Evolutionary conservation across 1,139 yeast species (phyloP).

Genomic region (Yamadazyma dushanensis): DNA sequence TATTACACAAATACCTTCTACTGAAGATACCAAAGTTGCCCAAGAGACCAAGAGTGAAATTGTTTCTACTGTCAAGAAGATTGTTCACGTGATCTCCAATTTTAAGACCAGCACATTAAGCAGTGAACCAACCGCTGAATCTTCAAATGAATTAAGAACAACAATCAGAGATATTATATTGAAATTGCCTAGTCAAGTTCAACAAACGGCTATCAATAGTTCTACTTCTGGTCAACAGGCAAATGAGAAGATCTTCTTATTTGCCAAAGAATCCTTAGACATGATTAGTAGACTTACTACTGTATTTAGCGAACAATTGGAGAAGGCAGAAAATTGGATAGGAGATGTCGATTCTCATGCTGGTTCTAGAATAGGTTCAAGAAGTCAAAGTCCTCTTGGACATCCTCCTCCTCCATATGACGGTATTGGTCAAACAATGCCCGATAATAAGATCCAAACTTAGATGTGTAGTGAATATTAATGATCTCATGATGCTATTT

Average conservation of each 20-base stretch:
- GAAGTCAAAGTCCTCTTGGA: slow-evolving; percentile 8
- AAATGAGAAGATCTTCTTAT: slow-evolving; percentile 67
- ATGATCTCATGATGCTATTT: background rate
- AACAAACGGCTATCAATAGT: slow-evolving; percentile 24
- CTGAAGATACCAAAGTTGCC: slow-evolving; percentile 19
- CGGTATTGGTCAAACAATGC: background rate
- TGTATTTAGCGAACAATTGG: slow-evolving; percentile 81
- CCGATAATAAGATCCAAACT: slow-evolving; percentile 3
- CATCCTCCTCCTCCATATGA: slow-evolving; percentile 5
- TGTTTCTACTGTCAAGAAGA: slow-evolving; percentile 83
- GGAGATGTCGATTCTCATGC: slow-evolving; percentile 33
- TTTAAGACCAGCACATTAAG: slow-evolving; percentile 72
- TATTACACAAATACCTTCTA: slow-evolving; percentile 7
- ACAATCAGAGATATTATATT: slow-evolving; percentile 80
- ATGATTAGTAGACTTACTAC: slow-evolving; percentile 82
- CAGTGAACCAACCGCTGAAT: slow-evolving; percentile 17
- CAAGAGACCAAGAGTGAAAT: slow-evolving; percentile 74
- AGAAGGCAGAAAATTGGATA: slow-evolving; percentile 83
- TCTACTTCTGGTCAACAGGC: slow-evolving; percentile 31
- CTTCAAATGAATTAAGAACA: slow-evolving; percentile 44
- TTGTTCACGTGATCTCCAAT: slow-evolving; percentile 80
- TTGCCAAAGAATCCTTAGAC: slow-evolving; percentile 87
- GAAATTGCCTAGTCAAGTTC: slow-evolving; percentile 57
- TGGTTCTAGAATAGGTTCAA: slow-evolving; percentile 4
- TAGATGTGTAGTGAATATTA: background rate